phyloP scores from a whole-genome alignment of 345 rosid species.

The Eucalyptus tenuipes region DNA sequence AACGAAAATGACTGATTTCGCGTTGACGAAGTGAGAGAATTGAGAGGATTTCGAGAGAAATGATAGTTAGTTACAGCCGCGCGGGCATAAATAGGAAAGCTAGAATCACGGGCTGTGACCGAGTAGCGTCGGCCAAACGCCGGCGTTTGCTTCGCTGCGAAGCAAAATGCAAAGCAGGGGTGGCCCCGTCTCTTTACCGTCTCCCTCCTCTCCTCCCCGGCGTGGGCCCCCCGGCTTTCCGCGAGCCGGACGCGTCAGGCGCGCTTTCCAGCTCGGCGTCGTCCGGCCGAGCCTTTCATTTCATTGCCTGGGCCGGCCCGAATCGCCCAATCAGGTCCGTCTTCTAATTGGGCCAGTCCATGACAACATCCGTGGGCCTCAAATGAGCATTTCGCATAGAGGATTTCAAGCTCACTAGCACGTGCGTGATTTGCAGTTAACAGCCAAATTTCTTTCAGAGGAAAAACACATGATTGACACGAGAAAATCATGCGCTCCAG shows the following conservation, averaged over 20 bases:
- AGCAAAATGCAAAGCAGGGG: background rate
- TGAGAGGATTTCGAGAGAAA: background rate
- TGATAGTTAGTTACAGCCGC: background rate
- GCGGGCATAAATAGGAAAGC: background rate
- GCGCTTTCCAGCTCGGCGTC: background rate
- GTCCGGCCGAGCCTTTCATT: background rate
- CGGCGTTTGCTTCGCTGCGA: background rate
- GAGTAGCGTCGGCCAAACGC: background rate
- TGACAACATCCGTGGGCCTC: background rate
- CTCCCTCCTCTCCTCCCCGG: background rate
- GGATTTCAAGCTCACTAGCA: background rate
- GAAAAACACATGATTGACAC: background rate
- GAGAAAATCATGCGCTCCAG: background rate
- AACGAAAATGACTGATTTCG: background rate
- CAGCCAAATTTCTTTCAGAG: background rate
- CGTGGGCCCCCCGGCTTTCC: background rate
- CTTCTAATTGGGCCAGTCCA: background rate
- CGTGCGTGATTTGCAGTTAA: background rate
- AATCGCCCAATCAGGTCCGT: background rate
- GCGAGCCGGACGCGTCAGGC: background rate
- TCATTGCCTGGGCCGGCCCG: background rate
- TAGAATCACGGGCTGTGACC: background rate
- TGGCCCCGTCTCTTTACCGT: background rate
- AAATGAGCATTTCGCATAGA: background rate
- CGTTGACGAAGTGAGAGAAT: background rate